Conservation (phyloP, 495 filamentous ascomycete species). For the Xylaria intraflava region DNA sequence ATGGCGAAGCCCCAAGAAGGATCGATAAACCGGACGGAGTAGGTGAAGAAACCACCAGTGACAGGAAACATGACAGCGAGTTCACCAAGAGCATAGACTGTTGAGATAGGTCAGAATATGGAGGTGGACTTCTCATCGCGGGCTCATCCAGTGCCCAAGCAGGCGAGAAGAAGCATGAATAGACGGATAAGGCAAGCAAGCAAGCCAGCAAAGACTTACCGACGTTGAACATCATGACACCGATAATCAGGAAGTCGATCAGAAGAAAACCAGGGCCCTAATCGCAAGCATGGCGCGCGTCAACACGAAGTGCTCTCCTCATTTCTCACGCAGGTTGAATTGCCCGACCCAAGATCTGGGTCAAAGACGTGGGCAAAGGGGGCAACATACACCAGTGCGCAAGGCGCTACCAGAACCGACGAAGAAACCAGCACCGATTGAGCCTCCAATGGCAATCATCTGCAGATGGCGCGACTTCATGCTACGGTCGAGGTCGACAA, state of each 20-base stretch:
- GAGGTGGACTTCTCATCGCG: too few species aligned
- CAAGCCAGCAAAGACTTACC: conserved; percentile 18
- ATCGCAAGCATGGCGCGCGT: not conserved
- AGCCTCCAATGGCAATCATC: conserved; percentile 72
- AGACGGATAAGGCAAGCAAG: not conserved
- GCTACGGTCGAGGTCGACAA: conserved; percentile 48
- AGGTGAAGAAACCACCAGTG: conserved; percentile 53
- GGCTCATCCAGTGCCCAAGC: not conserved
- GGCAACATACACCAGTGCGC: conserved; percentile 31
- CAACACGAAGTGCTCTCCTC: too few species aligned
- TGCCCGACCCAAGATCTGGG: too few species aligned
- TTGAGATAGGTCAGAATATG: not conserved
- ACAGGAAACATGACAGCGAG: conserved; percentile 67
- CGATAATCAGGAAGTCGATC: conserved; percentile 50
- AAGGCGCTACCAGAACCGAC: conserved; percentile 47
- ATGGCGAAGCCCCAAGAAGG: conserved; percentile 82
- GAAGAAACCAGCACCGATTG: conserved; percentile 61
- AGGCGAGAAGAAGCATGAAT: not conserved
- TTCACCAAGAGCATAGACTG: conserved; percentile 66
- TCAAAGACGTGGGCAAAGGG: not conserved
- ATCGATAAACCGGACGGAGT: conserved; percentile 68
- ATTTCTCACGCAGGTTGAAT: too few species aligned
- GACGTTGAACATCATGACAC: conserved; percentile 50
- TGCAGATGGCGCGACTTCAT: conserved; percentile 62
- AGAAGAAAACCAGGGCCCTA: conserved; percentile 45